A percentile compares a stretch with the other conserved stretches of the same genome.
phyloP scores from a whole-genome alignment of 768 basidiomycete genomes.

The Suillus bovinus region DNA sequence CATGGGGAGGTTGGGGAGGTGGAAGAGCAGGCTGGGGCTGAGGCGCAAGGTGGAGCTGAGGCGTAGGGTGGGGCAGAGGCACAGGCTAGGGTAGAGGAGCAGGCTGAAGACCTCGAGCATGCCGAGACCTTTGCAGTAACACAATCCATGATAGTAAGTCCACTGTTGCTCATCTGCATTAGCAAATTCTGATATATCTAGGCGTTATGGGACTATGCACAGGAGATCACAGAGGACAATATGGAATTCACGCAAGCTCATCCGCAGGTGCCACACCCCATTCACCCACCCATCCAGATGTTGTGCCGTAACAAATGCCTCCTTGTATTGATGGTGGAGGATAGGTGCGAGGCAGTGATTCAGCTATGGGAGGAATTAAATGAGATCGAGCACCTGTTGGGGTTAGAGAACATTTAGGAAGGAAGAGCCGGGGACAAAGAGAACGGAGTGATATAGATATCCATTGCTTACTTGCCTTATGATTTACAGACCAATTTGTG shows the following conservation, averaged over 20 bases:
- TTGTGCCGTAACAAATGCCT: too few relatives aligned
- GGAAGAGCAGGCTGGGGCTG: background rate
- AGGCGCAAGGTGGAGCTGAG: background rate
- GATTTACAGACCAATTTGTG: too few relatives aligned
- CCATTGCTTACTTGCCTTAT: too few relatives aligned
- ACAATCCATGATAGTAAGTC: background rate
- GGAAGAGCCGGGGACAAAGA: too few relatives aligned
- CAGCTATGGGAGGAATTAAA: background rate
- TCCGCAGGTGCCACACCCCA: background rate
- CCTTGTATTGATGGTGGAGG: too few relatives aligned
- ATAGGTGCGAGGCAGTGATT: background rate
- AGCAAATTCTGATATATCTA: background rate
- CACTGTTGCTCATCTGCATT: background rate
- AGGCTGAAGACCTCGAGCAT: background rate
- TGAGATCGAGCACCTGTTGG: background rate
- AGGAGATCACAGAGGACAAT: background rate
- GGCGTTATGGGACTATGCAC: background rate
- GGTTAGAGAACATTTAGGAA: background rate
- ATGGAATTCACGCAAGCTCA: background rate
- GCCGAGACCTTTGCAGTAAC: background rate
- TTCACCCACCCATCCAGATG: too few relatives aligned
- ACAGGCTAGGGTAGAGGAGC: background rate
- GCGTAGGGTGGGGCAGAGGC: background rate
- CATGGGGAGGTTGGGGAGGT: background rate
- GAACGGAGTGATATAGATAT: too few relatives aligned